Conservation (phyloP, 371 early-diverging fungal genomes). For the Mortierella sp. region DNA sequence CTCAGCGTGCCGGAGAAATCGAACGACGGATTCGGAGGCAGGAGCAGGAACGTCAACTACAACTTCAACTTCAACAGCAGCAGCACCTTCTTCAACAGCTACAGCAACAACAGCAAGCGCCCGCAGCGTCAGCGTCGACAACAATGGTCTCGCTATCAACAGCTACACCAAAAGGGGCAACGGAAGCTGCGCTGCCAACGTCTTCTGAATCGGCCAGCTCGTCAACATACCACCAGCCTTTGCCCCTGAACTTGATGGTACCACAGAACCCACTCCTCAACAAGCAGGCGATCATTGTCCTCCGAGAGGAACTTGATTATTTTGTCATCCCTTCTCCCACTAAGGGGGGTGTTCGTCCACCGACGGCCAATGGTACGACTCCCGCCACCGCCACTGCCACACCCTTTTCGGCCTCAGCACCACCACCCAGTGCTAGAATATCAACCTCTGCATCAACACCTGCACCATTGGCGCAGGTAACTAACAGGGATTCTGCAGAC, state of each 20-base stretch:
- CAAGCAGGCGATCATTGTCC: conserved; percentile 80
- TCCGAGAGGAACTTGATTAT: conserved; percentile 76
- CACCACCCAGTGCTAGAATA: not conserved
- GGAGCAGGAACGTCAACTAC: conserved; percentile 23
- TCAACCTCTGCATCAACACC: not conserved
- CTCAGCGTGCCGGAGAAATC: conserved; percentile 43
- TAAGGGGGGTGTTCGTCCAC: not conserved
- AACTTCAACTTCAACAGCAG: conserved; percentile 30
- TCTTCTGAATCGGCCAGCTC: not conserved
- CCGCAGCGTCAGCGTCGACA: conserved; percentile 11
- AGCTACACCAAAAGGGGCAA: conserved; percentile 17
- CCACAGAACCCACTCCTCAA: conserved; percentile 71
- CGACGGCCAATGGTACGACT: not conserved
- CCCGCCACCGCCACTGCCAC: not conserved
- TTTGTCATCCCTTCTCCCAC: conserved; percentile 64
- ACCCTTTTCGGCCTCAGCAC: not conserved
- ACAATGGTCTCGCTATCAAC: not conserved
- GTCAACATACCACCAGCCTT: conserved; percentile 20
- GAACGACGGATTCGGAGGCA: conserved; percentile 36
- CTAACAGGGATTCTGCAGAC: conserved; percentile 17
- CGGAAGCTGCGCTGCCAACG: conserved; percentile 14
- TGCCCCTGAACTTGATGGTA: conserved; percentile 17
- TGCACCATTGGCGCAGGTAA: not conserved
- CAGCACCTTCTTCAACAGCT: conserved; percentile 10
- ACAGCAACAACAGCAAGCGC: not conserved